Base-by-base conservation (phyloP, 306 rosid genomes). In the Ziziphus jujuba region DNA sequence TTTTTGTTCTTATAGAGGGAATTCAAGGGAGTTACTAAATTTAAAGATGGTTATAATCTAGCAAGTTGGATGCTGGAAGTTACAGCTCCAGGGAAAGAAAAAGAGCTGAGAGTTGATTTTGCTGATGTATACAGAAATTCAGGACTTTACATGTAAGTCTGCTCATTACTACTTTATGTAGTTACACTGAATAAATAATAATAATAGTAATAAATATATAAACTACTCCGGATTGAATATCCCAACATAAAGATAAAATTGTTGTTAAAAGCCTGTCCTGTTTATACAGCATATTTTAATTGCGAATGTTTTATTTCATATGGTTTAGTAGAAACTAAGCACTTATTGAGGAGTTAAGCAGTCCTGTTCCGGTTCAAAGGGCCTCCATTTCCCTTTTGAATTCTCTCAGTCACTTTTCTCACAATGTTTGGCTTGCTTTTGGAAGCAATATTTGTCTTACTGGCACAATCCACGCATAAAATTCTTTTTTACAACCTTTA, bases 51-150 rank as follows among this genome's bases (percentile, higher is more conserved):
- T 10, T 85, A 87, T 72, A 89, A 92, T 56, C 98, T 97, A 7
- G 98, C 97, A 49, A 89, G 97, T n/a, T 92, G 98, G 98, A 89
- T 92, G 96, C 22, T 92, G 71, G 97, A 92, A 62, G 77, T 84
- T 66, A 84, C 95, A 3, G 54, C 88, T 45, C 21, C 77, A 1
- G 81, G 84, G 9, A 78, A 80, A 47, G 95, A 90, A 80, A 63
- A 49, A 72, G 51, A 58, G 68, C 77, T 87, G 28, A 84, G 81
- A 21, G 75, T 87, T 55, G 84, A 87, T 75, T 90, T 90, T 63
- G 38, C 80, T 36, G 80, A 79, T 31, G 60, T 63, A 33, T 92
- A 89, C 76, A 84, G 48, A 59, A 77, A 72, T 22, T 92, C 95
- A 47, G 87, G 79, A 5, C 51, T 87, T 7, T 85, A 82, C 20